Base-by-base conservation (phyloP, 345 rosid genomes). In the Pistacia atlantica region DNA sequence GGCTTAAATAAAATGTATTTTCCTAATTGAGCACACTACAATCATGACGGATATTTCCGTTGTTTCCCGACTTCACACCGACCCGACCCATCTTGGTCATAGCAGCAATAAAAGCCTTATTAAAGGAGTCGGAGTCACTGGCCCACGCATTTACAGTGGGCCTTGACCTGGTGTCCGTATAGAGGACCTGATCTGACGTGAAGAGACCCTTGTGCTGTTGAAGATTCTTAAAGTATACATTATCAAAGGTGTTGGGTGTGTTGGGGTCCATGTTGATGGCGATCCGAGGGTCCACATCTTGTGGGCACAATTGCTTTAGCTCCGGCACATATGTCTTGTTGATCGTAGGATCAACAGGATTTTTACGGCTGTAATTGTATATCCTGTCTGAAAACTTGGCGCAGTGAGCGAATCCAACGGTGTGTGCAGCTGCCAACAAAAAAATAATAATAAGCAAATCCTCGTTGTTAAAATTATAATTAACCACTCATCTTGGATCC, bases 381-480 rank as follows among this genome's bases (percentile, higher is more conserved):
- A 93, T 87, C 65, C 96, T 80, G 82, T 86, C 82, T 6, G 81
- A 31, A 25, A 93, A 80, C 78, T 79, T 87, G 84, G 67, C 28
- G 70, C 97, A 93, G 66, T 93, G 97, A 13, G 94, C 85, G 85
- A 93, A 91, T 78, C 97, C 97, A 10, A 93, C 72, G 64, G 90
- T 90, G 88, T 93, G 97, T n/a, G 93, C 97, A 45, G 88, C 97
- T 93, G 89, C 77, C 74, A 60, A 61, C 60, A 17, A 33, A 11
- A 62, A 12, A 33, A 11, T 18, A 38, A 38, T 4, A 38, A 38
- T 4, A 18, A 54, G 17, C n/a, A 54, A 5, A 54, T 54, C 6
- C 1, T 1, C 69, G 3, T 42, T 3, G 31, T 59, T n/a, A 59
- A 72, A 25, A 28, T 4, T 56, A 17, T 33, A 48, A 49, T 73